phyloP scores from a whole-genome alignment of 176 grass and related monocot species.

The Bothriochloa decipiens region DNA sequence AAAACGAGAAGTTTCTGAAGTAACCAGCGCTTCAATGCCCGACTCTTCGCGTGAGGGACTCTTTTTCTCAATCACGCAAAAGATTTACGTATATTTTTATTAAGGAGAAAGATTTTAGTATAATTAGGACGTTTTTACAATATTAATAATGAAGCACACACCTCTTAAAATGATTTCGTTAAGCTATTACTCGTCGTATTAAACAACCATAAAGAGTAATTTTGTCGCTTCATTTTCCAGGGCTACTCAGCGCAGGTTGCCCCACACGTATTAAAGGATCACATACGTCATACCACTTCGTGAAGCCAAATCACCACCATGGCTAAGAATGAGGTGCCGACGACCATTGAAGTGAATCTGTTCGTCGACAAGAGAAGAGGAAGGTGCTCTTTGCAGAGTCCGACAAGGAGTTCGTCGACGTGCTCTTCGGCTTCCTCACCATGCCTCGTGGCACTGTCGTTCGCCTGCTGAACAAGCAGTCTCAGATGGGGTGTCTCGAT shows the following conservation, averaged over 20 bases:
- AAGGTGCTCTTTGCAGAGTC: conserved; percentile 49
- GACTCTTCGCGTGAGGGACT: not conserved
- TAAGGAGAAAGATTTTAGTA: no score
- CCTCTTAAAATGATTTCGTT: no score
- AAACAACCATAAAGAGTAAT: no score
- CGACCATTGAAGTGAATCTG: conserved; percentile 34
- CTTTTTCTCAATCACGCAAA: no score
- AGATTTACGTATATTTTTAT: no score
- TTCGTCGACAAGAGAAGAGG: conserved; percentile 44
- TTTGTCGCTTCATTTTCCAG: not conserved
- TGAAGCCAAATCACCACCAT: not conserved
- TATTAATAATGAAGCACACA: no score
- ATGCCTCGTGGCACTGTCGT: conserved; percentile 52
- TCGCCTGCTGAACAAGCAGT: conserved; percentile 41
- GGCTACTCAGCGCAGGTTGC: not conserved
- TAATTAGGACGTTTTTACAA: no score
- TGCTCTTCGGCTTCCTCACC: conserved; percentile 65
- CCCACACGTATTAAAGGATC: not conserved
- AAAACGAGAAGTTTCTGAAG: not conserved
- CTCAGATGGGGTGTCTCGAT: conserved; percentile 35
- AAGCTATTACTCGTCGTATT: no score
- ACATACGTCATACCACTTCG: not conserved
- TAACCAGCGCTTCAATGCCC: not conserved
- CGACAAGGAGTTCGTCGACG: conserved; percentile 50
- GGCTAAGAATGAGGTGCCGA: not conserved